Conservation (phyloP, 164 flowering plant species). For the Platanus orientalis region DNA sequence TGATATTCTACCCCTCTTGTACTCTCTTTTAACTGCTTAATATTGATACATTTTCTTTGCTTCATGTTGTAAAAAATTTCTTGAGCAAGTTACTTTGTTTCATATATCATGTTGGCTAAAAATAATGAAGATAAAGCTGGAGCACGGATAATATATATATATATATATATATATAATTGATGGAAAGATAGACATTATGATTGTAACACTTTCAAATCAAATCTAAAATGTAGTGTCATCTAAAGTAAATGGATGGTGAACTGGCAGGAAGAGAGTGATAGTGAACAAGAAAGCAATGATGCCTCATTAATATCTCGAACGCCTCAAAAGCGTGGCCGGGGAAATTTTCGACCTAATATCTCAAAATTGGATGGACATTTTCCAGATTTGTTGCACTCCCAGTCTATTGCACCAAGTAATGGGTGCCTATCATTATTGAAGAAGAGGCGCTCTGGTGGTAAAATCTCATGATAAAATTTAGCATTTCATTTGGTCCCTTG, state of each 20-base stretch:
- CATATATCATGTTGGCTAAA: too few species aligned
- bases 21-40: too few species aligned
- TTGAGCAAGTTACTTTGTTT: too few species aligned
- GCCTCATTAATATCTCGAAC: constrained; percentile 44
- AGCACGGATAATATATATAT: too few species aligned
- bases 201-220: constrained; percentile 1
- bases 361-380: constrained; percentile 31
- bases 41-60: too few species aligned
- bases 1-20: too few species aligned
- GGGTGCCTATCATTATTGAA: constrained; percentile 66
- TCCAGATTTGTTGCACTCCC: constrained; percentile 37
- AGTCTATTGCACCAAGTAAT: constrained; percentile 37
- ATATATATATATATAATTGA: too few species aligned
- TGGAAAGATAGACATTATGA: background rate
- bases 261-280: constrained; percentile 77
- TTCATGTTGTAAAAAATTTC: too few species aligned
- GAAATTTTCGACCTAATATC: constrained; percentile 30
- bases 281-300: constrained; percentile 76
- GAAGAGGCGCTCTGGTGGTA: constrained; percentile 69
- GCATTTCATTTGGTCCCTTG: too few species aligned
- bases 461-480: background rate
- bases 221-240: background rate
- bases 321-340: constrained; percentile 56
- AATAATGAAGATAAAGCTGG: too few species aligned
- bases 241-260: constrained; percentile 9